Evolutionary conservation across 176 grass and related monocot genomes (phyloP).

Genomic region (Pharus latifolius): DNA sequence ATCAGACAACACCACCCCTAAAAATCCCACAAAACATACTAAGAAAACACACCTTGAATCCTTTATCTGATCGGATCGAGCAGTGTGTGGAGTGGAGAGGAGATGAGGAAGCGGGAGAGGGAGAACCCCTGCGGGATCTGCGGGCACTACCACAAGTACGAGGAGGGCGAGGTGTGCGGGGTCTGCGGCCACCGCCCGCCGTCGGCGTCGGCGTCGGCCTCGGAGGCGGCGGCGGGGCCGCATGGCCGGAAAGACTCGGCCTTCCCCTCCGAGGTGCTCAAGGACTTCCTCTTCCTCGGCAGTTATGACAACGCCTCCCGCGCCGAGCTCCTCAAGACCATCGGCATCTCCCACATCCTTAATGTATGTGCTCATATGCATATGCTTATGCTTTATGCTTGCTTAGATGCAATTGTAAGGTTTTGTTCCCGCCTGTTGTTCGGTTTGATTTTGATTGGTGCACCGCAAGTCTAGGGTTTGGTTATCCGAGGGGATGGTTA

Average conservation of each 20-base stretch:
- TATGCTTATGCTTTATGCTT: not conserved
- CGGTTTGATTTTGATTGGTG: not conserved
- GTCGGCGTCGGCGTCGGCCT: not conserved
- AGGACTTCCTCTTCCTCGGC: slow-evolving; percentile 86
- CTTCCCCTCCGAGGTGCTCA: slow-evolving; percentile 72
- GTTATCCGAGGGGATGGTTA: not conserved
- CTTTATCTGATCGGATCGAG: not conserved
- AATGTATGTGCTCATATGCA: slow-evolving; percentile 36
- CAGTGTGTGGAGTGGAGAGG: not conserved
- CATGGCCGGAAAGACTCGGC: slow-evolving; percentile 38
- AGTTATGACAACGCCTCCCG: slow-evolving; percentile 95
- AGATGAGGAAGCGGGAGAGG: slow-evolving; percentile 89
- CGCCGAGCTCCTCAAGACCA: slow-evolving; percentile 73
- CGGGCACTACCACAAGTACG: slow-evolving; percentile 93
- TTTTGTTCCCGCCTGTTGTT: not conserved
- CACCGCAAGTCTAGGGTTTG: not conserved
- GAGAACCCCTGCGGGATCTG: slow-evolving; percentile 96
- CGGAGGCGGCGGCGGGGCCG: not conserved
- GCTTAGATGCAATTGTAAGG: not conserved
- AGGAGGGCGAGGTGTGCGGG: slow-evolving; percentile 81
- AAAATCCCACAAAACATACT: no score
- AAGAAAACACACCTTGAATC: no score
- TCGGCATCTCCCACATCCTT: slow-evolving; percentile 79
- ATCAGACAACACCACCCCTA: not conserved
- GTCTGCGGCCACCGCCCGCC: slow-evolving; percentile 77